Percentiles rank a stretch among this genome's conserved stretches.
These are phyloP conservation scores for Musa acuminata DNA, from an alignment of 176 grass and related monocot genomes.

Conservation along the genomic window DNA sequence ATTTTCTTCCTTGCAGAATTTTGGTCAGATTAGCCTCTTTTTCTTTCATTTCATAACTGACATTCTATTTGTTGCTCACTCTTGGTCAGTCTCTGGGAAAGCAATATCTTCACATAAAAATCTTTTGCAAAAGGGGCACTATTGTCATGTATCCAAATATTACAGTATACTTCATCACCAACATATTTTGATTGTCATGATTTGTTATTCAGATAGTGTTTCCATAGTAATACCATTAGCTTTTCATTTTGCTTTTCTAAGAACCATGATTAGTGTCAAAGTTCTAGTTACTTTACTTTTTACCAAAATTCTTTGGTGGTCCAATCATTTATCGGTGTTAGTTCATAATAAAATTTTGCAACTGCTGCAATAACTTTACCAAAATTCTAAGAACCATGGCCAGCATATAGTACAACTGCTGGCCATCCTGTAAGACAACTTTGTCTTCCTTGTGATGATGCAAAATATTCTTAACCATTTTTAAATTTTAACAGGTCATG, in stretches of 20 bases:
- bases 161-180: too few species aligned
- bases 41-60: not conserved
- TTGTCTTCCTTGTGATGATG: not conserved
- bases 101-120: not conserved
- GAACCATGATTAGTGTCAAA: not conserved
- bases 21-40: not conserved
- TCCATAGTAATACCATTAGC: not conserved
- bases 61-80: not conserved
- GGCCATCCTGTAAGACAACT: not conserved
- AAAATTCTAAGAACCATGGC: slow-evolving; percentile 52
- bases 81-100: not conserved
- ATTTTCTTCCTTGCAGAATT: not conserved
- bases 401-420: not conserved
- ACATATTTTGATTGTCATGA: not conserved
- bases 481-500: slow-evolving; percentile 52
- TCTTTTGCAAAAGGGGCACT: not conserved
- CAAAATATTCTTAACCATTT: not conserved
- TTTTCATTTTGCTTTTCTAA: not conserved
- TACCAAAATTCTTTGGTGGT: not conserved
- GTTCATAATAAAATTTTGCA: not conserved
- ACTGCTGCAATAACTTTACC: too few species aligned
- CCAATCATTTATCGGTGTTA: not conserved
- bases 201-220: not conserved
- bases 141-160: not conserved
- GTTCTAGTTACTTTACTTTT: not conserved